Base-by-base conservation (phyloP, 805 yeast species). In the Schwanniomyces occidentalis region DNA sequence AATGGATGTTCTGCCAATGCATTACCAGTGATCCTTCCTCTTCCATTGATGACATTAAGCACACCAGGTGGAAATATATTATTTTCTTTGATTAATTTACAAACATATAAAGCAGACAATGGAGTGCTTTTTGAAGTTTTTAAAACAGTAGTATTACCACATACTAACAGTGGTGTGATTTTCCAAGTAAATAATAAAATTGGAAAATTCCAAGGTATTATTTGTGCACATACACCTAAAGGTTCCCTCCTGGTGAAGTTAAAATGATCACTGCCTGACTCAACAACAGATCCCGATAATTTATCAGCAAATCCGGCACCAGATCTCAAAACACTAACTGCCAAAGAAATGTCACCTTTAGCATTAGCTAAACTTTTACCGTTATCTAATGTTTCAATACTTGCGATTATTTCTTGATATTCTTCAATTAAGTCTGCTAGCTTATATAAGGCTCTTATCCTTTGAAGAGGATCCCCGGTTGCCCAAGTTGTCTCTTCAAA, bases 231-330 rank as follows among this genome's bases (percentile, higher is more conserved):
- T 18, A 73, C 75, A 30, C 79, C 79, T 42, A 70, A 49, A 35
- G 61, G 61, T 38, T 56, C 61, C 28, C 43, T 53, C 72, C 75
- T 52, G 27, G 61, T 57, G 45, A 43, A 56, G 23, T 45, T 46
- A 32, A 76, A 68, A 55, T 79, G 80, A 26, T 73, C 66, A 26
- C 66, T 63, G 25, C 74, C 78, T 7, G 80, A 75, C 49, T 82
- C 82, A 41, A 82, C 71, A 10, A 83, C 72, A 40, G 74, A 68
- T 12, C 95, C 95, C 37, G 65, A 65, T 35, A 79, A 67, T 61
- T 81, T 78, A 58, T 83, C 86, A 33, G 88, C 84, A 74, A 80
- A 78, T 16, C 93, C 91, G 27, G 87, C 88, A 51, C 76, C 75
- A 54, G 80, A 82, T 47, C 75, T 74, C 61, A 80, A 68, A 23